Conservation (phyloP, 768 basidiomycete species). For the Gyrodon lividus region DNA sequence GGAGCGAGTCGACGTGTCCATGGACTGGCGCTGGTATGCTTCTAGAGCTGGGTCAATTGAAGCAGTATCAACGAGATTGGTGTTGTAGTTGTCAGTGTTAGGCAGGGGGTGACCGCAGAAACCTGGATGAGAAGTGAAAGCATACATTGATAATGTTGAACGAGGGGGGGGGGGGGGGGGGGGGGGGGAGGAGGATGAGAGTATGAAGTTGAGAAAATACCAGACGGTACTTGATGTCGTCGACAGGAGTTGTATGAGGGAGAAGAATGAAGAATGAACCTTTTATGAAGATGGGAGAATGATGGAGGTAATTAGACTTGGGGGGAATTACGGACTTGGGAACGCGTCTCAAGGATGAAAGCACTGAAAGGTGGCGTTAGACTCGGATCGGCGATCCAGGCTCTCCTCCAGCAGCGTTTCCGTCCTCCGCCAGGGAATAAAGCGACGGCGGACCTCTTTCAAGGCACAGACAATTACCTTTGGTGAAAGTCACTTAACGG, state of each 20-base stretch:
- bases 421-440: not conserved
- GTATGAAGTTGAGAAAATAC: no score
- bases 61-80: conserved; percentile 12
- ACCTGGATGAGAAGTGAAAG: not conserved
- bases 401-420: not conserved
- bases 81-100: not conserved
- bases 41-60: not conserved
- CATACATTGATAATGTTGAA: conserved; percentile 9
- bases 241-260: not conserved
- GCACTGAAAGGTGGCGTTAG: not conserved
- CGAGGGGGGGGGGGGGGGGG: not conserved
- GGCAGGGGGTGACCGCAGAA: not conserved
- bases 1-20: not conserved
- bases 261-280: not conserved
- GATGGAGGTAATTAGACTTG: no score
- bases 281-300: not conserved
- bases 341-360: no score
- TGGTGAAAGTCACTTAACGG: not conserved
- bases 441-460: not conserved
- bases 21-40: not conserved
- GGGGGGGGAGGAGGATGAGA: not conserved
- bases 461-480: not conserved
- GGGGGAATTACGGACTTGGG: no score
- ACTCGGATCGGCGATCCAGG: not conserved
- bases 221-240: no score